Conservation (phyloP, 768 basidiomycete species). For the Auriscalpium microsporum region DNA sequence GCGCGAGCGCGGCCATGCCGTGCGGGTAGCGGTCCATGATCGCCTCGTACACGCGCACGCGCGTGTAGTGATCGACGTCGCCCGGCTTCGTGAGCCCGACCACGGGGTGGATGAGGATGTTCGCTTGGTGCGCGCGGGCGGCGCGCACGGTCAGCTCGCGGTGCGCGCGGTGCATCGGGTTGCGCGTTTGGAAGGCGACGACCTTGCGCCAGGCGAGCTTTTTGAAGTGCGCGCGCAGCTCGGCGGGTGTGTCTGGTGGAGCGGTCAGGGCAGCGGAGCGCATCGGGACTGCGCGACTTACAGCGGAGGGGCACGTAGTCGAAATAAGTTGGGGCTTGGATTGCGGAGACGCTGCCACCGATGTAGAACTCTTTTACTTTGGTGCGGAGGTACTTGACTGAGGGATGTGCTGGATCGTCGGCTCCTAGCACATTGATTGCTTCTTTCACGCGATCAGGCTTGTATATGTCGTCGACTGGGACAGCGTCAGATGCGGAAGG, state of each 20-base stretch:
- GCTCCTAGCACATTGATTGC: slow-evolving; percentile 88
- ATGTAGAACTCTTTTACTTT: slow-evolving; percentile 82
- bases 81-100: slow-evolving; percentile 96
- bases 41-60: slow-evolving; percentile 94
- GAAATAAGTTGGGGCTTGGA: slow-evolving; percentile 84
- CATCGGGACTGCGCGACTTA: slow-evolving; percentile 27
- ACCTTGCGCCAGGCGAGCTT: slow-evolving; percentile 96
- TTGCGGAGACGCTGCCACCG: slow-evolving; percentile 89
- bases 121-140: slow-evolving; percentile 89
- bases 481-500: neutral
- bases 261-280: neutral
- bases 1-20: slow-evolving; percentile 95
- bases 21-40: slow-evolving; percentile 98
- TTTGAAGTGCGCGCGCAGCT: slow-evolving; percentile 91
- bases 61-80: slow-evolving; percentile 93
- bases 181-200: slow-evolving; percentile 98
- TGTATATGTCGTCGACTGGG: slow-evolving; percentile 82
- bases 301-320: slow-evolving; percentile 95
- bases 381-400: slow-evolving; percentile 85
- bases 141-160: slow-evolving; percentile 96
- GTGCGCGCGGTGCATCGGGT: slow-evolving; percentile 99
- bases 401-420: slow-evolving; percentile 91
- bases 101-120: slow-evolving; percentile 96
- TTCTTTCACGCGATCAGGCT: slow-evolving; percentile 78
- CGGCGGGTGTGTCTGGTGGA: slow-evolving; percentile 76